These are phyloP conservation scores for Graphilbum ipis-grandicollis DNA, from an alignment of 2,329 filamentous ascomycete genomes.

Conservation along the genomic window DNA sequence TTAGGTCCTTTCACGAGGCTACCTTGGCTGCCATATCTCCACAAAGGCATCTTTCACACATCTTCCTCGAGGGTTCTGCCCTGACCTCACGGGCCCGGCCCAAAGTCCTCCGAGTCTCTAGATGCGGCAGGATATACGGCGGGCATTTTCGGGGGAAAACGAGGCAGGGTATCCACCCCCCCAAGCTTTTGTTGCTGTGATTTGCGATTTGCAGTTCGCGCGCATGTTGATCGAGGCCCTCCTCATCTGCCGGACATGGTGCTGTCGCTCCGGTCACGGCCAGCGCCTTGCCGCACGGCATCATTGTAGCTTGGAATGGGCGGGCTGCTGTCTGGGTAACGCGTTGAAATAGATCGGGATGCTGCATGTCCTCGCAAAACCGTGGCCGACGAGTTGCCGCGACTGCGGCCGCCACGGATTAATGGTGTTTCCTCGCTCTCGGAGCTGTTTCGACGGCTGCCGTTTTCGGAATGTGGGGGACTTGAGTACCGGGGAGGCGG, in stretches of 20 bases:
- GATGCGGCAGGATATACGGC: too few species aligned
- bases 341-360: background rate
- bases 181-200: too few species aligned
- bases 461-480: constrained; percentile 41
- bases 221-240: background rate
- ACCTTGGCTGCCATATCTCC: background rate
- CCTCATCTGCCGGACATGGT: constrained; percentile 8
- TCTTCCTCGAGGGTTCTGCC: too few species aligned
- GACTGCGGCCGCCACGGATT: constrained; percentile 30
- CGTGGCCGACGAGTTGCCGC: constrained; percentile 30
- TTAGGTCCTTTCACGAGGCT: background rate
- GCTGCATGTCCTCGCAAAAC: constrained; percentile 6
- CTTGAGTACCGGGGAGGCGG: constrained; percentile 59
- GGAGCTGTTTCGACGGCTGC: constrained; percentile 37
- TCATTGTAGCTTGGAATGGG: constrained; percentile 75
- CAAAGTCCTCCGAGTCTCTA: too few species aligned
- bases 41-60: too few species aligned
- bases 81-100: too few species aligned
- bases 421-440: constrained; percentile 38
- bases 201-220: too few species aligned
- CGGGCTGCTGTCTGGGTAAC: constrained; percentile 22
- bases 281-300: constrained; percentile 41
- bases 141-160: too few species aligned
- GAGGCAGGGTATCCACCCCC: too few species aligned
- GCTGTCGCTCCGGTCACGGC: constrained; percentile 26